Evolutionary conservation across 2,329 filamentous ascomycete species (phyloP).

Genomic region (Verticillium klebahnii): DNA sequence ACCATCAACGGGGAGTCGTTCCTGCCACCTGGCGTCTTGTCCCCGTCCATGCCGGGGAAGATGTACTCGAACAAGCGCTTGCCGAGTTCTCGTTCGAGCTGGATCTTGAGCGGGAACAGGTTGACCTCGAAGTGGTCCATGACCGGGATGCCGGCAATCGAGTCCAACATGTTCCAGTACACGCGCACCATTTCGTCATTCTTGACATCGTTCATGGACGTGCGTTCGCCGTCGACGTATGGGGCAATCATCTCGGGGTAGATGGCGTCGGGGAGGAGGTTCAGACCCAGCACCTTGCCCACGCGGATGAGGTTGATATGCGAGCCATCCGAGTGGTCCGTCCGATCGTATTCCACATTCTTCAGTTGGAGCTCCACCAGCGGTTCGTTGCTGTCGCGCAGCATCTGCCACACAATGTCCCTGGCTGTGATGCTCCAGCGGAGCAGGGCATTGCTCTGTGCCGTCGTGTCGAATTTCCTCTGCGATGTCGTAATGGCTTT

Average conservation of each 20-base stretch:
- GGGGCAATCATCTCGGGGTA: slow-evolving; percentile 96
- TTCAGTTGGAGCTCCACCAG: slow-evolving; percentile 90
- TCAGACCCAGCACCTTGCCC: slow-evolving; percentile 81
- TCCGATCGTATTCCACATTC: slow-evolving; percentile 88
- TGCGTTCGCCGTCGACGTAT: slow-evolving; percentile 66
- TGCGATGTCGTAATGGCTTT: slow-evolving; percentile 98
- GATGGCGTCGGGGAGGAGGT: slow-evolving; percentile 81
- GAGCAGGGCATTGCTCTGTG: slow-evolving; percentile 72
- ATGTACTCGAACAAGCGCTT: slow-evolving; percentile 96
- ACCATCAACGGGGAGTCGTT: slow-evolving; percentile 58
- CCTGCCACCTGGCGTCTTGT: slow-evolving; percentile 37
- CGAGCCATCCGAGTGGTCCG: slow-evolving; percentile 94
- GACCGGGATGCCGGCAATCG: slow-evolving; percentile 94
- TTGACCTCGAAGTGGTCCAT: slow-evolving; percentile 97
- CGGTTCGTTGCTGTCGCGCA: slow-evolving; percentile 80
- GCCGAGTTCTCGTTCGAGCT: slow-evolving; percentile 87
- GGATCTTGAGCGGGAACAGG: slow-evolving; percentile 86
- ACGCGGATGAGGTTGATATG: slow-evolving; percentile 91
- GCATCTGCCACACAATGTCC: slow-evolving; percentile 96
- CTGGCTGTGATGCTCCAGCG: slow-evolving; percentile 92
- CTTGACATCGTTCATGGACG: slow-evolving; percentile 38
- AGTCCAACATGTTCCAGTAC: slow-evolving; percentile 97
- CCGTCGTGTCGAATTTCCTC: slow-evolving; percentile 70
- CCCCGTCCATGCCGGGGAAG: slow-evolving; percentile 77
- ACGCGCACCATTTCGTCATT: slow-evolving; percentile 84